A percentile compares a stretch with the other conserved stretches of the same genome.
Evolutionary conservation across 2,329 filamentous ascomycete genomes (phyloP).

Genomic region (Verticillium albo-atrum): DNA sequence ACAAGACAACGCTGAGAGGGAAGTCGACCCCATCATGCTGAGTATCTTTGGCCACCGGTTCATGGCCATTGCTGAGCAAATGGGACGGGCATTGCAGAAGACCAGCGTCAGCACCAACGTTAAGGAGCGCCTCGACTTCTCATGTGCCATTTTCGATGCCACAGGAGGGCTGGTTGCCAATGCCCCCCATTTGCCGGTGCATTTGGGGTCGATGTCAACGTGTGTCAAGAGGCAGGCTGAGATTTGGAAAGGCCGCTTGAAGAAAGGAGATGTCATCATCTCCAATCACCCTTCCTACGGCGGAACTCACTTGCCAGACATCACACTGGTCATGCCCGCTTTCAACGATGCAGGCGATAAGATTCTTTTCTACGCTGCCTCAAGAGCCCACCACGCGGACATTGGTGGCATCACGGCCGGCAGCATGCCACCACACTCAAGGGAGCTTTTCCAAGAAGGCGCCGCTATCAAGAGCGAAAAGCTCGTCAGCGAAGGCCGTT

Average conservation of each 20-base stretch:
- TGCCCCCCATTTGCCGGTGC: constrained; percentile 74
- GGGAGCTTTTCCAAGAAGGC: constrained; percentile 59
- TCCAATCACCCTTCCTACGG: constrained; percentile 82
- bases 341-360: constrained; percentile 61
- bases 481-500: constrained; percentile 69
- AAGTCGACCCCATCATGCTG: constrained; percentile 65
- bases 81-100: constrained; percentile 76
- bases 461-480: constrained; percentile 62
- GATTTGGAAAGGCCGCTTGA: constrained; percentile 73
- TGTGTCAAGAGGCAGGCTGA: constrained; percentile 73
- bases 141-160: constrained; percentile 74
- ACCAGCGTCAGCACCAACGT: constrained; percentile 78
- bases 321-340: constrained; percentile 75
- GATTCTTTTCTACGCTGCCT: constrained; percentile 79
- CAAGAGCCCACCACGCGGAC: constrained; percentile 78
- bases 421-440: constrained; percentile 73
- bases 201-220: constrained; percentile 78
- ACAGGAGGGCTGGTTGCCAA: constrained; percentile 74
- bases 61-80: constrained; percentile 83
- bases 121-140: constrained; percentile 78
- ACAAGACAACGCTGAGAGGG: constrained; percentile 22
- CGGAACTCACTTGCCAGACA: constrained; percentile 77
- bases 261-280: constrained; percentile 75
- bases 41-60: constrained; percentile 79
- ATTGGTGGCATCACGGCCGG: constrained; percentile 78